Evolutionary conservation across 2,329 filamentous ascomycete genomes (phyloP).

Genomic region (Byssoonygena ceratinophila): DNA sequence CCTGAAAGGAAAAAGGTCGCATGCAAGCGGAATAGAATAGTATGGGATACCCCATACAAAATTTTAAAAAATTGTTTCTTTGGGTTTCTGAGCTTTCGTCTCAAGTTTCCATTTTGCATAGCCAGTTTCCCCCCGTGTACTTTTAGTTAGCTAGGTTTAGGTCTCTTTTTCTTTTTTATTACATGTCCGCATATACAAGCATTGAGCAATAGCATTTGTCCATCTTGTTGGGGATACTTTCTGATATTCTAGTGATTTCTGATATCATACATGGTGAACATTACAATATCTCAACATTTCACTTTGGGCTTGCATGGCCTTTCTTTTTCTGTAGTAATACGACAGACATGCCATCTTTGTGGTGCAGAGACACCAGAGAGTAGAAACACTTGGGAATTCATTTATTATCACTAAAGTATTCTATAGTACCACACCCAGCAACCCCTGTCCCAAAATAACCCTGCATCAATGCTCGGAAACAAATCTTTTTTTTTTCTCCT

Average conservation of each 20-base stretch:
- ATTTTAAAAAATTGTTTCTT: background rate
- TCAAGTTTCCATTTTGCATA: constrained; percentile 4
- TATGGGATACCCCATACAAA: too few relatives aligned
- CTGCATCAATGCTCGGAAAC: background rate
- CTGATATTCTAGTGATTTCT: background rate
- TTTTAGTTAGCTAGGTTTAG: constrained; percentile 10
- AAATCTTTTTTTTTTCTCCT: background rate
- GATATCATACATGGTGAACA: background rate
- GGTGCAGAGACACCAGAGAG: too few relatives aligned
- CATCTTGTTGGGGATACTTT: background rate
- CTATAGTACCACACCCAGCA: too few relatives aligned
- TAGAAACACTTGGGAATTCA: too few relatives aligned
- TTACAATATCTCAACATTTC: background rate
- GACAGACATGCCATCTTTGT: too few relatives aligned
- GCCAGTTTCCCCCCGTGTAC: background rate
- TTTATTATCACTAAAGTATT: too few relatives aligned
- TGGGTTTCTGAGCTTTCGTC: background rate
- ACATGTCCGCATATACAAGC: background rate
- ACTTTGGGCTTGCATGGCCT: background rate
- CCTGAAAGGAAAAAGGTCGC: too few relatives aligned
- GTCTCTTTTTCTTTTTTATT: background rate
- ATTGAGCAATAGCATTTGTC: constrained; percentile 1
- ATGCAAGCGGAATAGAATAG: too few relatives aligned
- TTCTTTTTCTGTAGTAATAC: too few relatives aligned
- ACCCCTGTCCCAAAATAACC: background rate